Evolutionary conservation across 257 asterid genomes (phyloP), one percentile per base, ranked within the genome.

Genomic region (Rubia yunnanensis): DNA sequence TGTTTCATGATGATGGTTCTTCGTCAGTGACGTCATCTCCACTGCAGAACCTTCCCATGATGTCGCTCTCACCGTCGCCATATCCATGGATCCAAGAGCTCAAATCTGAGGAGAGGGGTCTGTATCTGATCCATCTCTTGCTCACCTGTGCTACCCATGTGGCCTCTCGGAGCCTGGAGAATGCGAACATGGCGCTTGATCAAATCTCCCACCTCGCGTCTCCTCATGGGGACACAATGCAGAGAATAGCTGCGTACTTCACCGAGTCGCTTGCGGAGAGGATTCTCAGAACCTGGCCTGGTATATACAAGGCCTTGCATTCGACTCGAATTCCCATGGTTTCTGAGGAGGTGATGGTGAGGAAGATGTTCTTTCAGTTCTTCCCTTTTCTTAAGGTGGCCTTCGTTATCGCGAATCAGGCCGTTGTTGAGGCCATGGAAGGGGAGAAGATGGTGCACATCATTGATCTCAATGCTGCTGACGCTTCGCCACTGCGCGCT

Each of bases 391-490:
- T 84, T 73, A 92, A 89, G 53, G 95, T 87, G 72, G 89, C 98
- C 20, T 86, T 81, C 71, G 89, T 89, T 67, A 80, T 91, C 38
- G 73, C 82, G 26, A 91, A 91, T 71, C 98, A 88, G 72, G 90
- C 96, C 3, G 87, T 92, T 10, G 70, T 92, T n/a, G 96, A 88
- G 70, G 90, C 96, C 4, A 88, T 88, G 98, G 98, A 89, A 77
- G 98, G 98, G 0, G 98, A 92, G 46, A 92, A 83, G 70, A 79
- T 92, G 86, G 98, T 92, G 72, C 98, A 92, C 69, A 86, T 92
- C 10, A 71, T 92, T 22, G 98, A 92, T 76, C 80, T 92, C 20
- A 83, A 84, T 41, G 89, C 90, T 2, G 32, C 78, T 0, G 98
- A 89, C 56, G 95, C 98, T 0, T 64, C 85, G 0, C 98, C 89